Base-by-base conservation (phyloP, 371 early-diverging fungal species). In the Rhizomucor pusillus region DNA sequence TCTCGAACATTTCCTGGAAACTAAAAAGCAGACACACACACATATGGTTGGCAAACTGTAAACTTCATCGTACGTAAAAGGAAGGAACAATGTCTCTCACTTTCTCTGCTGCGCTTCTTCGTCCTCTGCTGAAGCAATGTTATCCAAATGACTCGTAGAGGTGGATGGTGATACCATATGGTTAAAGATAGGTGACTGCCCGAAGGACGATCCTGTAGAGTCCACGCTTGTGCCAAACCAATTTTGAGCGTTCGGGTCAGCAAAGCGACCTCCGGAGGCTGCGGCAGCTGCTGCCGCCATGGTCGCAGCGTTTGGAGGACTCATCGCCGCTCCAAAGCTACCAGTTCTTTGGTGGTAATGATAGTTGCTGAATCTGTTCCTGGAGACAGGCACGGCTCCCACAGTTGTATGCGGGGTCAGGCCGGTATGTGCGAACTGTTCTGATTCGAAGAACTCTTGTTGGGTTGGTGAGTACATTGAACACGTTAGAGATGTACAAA, bases 1-100 rank as follows among this genome's bases (percentile, higher is more conserved):
- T 75, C 35, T 79, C 79, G 62, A 75, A 79, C 53, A 79, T 73
- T 43, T 79, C 72, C 63, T 79, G 79, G 29, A 73, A 56, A 45
- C 79, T 79, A 16, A 29, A n/a, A n/a, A n/a, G n/a, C n/a, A n/a
- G n/a, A n/a, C n/a, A n/a, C n/a, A n/a, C n/a, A n/a, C n/a, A n/a
- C n/a, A n/a, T n/a, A n/a, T n/a, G n/a, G n/a, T n/a, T n/a, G n/a
- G n/a, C n/a, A 29, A 29, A 7, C 29, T 5, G 29, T 29, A 29
- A 29, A 29, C 3, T 29, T 29, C 29, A 29, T n/a, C n/a, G n/a
- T n/a, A n/a, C n/a, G n/a, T n/a, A n/a, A n/a, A n/a, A n/a, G n/a
- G n/a, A n/a, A n/a, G n/a, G n/a, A n/a, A n/a, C n/a, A n/a, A n/a
- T n/a, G n/a, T n/a, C 29, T 29, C 29, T 5, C 7, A 29, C 29